Evolutionary conservation across 305 asterid genomes (phyloP).

Genomic region (Solanum hybrid): DNA sequence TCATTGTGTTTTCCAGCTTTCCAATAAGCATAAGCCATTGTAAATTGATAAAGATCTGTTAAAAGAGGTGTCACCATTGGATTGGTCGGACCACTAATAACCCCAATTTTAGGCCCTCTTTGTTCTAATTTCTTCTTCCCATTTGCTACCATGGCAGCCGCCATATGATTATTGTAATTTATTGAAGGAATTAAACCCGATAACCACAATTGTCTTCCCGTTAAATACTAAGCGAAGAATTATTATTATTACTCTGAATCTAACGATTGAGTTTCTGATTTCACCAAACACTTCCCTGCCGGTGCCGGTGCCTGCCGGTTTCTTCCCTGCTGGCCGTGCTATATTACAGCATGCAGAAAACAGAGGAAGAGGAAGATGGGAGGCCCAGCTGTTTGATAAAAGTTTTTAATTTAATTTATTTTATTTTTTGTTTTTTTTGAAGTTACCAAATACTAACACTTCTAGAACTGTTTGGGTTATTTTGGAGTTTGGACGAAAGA

Average conservation of each 20-base stretch:
- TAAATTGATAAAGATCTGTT: conserved; percentile 91
- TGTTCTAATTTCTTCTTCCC: not conserved
- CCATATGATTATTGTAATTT: not conserved
- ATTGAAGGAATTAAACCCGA: not conserved
- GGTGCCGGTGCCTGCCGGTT: not conserved
- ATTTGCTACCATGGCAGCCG: not conserved
- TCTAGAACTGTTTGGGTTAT: not conserved
- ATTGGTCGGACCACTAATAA: conserved; percentile 60
- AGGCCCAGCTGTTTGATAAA: not conserved
- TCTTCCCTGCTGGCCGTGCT: not conserved
- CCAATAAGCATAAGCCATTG: conserved; percentile 98
- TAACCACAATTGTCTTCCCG: not conserved
- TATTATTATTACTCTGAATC: not conserved
- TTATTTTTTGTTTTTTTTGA: not conserved
- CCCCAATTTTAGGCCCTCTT: not conserved
- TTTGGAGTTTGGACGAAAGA: not conserved
- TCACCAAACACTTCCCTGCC: not conserved
- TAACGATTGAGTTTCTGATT: not conserved
- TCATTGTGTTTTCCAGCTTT: conserved; percentile 80
- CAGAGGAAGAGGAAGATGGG: not conserved
- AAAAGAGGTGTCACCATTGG: conserved; percentile 95
- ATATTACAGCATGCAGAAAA: not conserved
- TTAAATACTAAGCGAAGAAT: not conserved
- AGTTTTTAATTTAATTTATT: not conserved
- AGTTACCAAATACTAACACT: not conserved